Evolutionary conservation across 176 grass and related monocot species (phyloP).

Genomic region (Rhynchospora pubera): DNA sequence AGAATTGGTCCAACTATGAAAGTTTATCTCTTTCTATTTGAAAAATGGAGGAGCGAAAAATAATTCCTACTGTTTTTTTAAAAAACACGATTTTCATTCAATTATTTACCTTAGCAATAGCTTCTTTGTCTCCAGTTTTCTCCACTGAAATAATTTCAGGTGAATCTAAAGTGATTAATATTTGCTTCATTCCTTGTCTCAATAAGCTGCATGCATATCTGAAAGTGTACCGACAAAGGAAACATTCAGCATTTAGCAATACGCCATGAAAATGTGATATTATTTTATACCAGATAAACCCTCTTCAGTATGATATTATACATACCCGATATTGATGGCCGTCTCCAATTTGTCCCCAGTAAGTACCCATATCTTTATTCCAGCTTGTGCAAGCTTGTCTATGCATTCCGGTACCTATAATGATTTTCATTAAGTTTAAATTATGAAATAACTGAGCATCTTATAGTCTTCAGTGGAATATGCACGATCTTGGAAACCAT

Average conservation of each 20-base stretch:
- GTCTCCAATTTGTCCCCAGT: slow-evolving; percentile 98
- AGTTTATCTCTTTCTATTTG: too few species aligned
- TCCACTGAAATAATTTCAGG: slow-evolving; percentile 51
- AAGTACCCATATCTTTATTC: slow-evolving; percentile 97
- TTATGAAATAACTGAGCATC: not conserved
- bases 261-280: not conserved
- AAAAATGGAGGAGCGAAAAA: too few species aligned
- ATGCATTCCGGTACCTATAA: slow-evolving; percentile 89
- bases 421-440: slow-evolving; percentile 10
- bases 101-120: slow-evolving; percentile 41
- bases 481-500: not conserved
- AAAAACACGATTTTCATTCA: not conserved
- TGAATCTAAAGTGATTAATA: slow-evolving; percentile 72
- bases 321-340: slow-evolving; percentile 88
- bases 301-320: not conserved
- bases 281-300: not conserved
- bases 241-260: not conserved
- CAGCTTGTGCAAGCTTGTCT: slow-evolving; percentile 90
- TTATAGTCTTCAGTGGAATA: not conserved
- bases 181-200: slow-evolving; percentile 90
- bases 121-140: slow-evolving; percentile 49
- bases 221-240: slow-evolving; percentile 17
- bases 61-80: too few species aligned
- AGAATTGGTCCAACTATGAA: not conserved
- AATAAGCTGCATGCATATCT: slow-evolving; percentile 89